A percentile compares a stretch with the other conserved stretches of the same genome.
Evolutionary conservation across 2,329 filamentous ascomycete genomes (phyloP).

Genomic region (Pleoardoris graminearum): DNA sequence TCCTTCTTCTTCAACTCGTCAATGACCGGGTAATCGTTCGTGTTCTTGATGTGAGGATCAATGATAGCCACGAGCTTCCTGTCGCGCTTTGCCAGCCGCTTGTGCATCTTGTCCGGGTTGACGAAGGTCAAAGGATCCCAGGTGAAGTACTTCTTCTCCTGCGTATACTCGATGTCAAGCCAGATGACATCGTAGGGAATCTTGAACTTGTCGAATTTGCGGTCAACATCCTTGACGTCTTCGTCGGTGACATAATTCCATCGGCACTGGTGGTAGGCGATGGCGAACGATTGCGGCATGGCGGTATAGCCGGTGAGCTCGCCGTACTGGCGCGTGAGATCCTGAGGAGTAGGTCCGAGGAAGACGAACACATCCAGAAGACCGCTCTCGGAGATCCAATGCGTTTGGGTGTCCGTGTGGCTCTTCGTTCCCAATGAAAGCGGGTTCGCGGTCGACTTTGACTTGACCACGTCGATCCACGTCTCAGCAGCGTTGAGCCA

Average conservation of each 20-base stretch:
- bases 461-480: conserved; percentile 93
- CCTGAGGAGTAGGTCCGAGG: conserved; percentile 81
- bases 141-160: conserved; percentile 97
- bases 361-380: conserved; percentile 93
- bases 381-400: conserved; percentile 95
- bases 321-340: conserved; percentile 79
- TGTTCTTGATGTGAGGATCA: conserved; percentile 97
- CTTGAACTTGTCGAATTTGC: conserved; percentile 91
- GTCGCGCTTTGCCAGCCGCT: conserved; percentile 81
- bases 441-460: conserved; percentile 72
- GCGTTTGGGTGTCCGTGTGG: conserved; percentile 80
- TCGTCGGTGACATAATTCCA: conserved; percentile 99
- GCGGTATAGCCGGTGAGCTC: conserved; percentile 91
- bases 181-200: conserved; percentile 99
- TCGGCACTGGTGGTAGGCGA: conserved; percentile 95
- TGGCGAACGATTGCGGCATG: conserved; percentile 87
- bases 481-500: conserved; percentile 98
- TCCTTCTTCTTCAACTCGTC: conserved; percentile 83
- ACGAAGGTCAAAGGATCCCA: conserved; percentile 90
- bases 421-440: conserved; percentile 70
- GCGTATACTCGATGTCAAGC: conserved; percentile 97
- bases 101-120: conserved; percentile 82
- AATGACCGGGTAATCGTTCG: conserved; percentile 73
- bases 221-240: conserved; percentile 94
- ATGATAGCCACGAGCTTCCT: conserved; percentile 94